Base-by-base conservation (phyloP, 805 yeast genomes). In the Zygosaccharomyces lentus region DNA sequence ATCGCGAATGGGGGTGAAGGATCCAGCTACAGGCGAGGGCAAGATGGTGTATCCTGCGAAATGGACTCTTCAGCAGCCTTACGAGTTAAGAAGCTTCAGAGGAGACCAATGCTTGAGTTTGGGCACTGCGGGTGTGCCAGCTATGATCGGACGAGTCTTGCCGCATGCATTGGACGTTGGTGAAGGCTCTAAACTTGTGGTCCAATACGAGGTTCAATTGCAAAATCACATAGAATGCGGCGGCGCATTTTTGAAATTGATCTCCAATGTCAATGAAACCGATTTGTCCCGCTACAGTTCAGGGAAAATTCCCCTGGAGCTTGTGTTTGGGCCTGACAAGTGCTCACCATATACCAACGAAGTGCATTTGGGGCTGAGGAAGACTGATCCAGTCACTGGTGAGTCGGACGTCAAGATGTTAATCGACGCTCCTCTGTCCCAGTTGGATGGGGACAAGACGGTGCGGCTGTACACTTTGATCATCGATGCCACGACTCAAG, bases 251-350 rank as follows among this genome's bases (percentile, higher is more conserved):
- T 64, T 90, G 54, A 90, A 90, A 70, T 70, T 90, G 37, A 66
- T 90, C 45, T 71, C 80, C 37, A 39, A 45, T n/a, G 34, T 41
- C 10, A 25, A 43, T 59, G 63, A 64, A 2, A 65, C 67, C 9
- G 75, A 72, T 6, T 56, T 65, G 2, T 59, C 65, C 12, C 50
- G 67, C 36, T 62, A 67, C 19, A 71, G 61, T 1, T 65, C 70
- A 53, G 76, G 78, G 49, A 80, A 73, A 23, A 75, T 95, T 3
- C 86, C 89, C 2, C 87, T 84, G 68, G 88, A 84, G 65, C 69
- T 90, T 52, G 84, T 90, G 91, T 90, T 90, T 70, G 97, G 97
- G 16, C 97, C 97, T 36, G 97, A 90, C 67, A 80, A 77, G 63
- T 90, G 97, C 69, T 96, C 95, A 2, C 61, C 80, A 43, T 54